These are phyloP conservation scores for Claviceps cyperi DNA, from an alignment of 2,329 filamentous ascomycete species.

Conservation along the genomic window DNA sequence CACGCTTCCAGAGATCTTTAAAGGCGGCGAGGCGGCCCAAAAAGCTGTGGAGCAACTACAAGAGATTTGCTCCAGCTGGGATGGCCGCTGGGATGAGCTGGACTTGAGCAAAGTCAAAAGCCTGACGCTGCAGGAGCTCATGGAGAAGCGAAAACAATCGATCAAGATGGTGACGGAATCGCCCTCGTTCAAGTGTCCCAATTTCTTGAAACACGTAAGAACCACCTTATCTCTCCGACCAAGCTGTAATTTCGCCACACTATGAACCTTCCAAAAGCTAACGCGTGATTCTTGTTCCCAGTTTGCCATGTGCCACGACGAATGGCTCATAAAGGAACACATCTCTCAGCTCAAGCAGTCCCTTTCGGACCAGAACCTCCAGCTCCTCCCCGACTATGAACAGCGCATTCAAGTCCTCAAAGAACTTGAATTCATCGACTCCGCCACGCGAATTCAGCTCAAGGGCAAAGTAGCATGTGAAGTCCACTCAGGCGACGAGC, in stretches of 20 bases:
- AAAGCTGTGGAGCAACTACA: slow-evolving; percentile 54
- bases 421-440: slow-evolving; percentile 84
- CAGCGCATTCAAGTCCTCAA: slow-evolving; percentile 85
- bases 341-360: slow-evolving; percentile 75
- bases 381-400: slow-evolving; percentile 90
- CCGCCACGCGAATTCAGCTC: slow-evolving; percentile 72
- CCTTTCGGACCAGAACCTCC: slow-evolving; percentile 92
- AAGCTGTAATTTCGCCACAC: neutral
- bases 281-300: neutral
- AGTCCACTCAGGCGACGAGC: slow-evolving; percentile 90
- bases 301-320: slow-evolving; percentile 92
- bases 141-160: slow-evolving; percentile 54
- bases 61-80: slow-evolving; percentile 61
- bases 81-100: slow-evolving; percentile 66
- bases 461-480: slow-evolving; percentile 98
- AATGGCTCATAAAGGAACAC: slow-evolving; percentile 92
- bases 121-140: slow-evolving; percentile 63
- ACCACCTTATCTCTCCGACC: neutral
- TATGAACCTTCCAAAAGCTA: neutral
- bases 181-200: slow-evolving; percentile 53
- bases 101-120: slow-evolving; percentile 74
- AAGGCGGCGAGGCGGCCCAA: slow-evolving; percentile 31
- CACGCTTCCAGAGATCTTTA: slow-evolving; percentile 45
- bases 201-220: slow-evolving; percentile 77
- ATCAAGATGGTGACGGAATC: slow-evolving; percentile 48